A percentile compares a stretch with the other conserved stretches of the same genome.
Evolutionary conservation across 1,284 basidiomycete species (phyloP).

Genomic region (Ustilago hordei): DNA sequence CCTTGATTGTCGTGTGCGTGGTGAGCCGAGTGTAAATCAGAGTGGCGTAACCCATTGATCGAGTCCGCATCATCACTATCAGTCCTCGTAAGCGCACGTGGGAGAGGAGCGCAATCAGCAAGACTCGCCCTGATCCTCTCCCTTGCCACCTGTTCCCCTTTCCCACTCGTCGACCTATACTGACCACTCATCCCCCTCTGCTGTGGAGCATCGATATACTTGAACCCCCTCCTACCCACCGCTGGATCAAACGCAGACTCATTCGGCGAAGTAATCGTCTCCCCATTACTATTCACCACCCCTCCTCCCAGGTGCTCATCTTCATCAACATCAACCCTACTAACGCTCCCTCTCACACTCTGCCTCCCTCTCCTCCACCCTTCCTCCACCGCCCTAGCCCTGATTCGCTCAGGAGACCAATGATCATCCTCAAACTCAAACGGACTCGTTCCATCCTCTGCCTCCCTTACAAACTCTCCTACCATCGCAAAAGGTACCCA

Average conservation of each 20-base stretch:
- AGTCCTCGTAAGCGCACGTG: slow-evolving; percentile 3
- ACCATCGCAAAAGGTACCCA: slow-evolving; percentile 69
- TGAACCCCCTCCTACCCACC: slow-evolving; percentile 15
- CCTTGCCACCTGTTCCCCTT: slow-evolving; percentile 26
- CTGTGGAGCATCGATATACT: slow-evolving; percentile 25
- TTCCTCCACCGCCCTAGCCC: slow-evolving; percentile 14
- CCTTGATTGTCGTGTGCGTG: background rate
- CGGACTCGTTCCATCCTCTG: slow-evolving; percentile 49
- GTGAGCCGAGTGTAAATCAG: background rate
- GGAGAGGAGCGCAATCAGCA: slow-evolving; percentile 42
- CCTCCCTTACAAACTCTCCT: slow-evolving; percentile 64
- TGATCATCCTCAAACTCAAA: slow-evolving; percentile 56
- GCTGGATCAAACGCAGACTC: background rate
- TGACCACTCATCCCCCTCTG: background rate
- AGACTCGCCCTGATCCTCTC: slow-evolving; percentile 40
- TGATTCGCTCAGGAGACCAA: slow-evolving; percentile 31
- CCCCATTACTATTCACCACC: background rate
- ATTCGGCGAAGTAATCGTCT: slow-evolving; percentile 5
- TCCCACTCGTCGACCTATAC: background rate
- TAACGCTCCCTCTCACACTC: slow-evolving; percentile 3
- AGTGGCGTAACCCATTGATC: background rate
- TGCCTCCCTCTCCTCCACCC: slow-evolving; percentile 16
- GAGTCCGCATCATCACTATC: background rate
- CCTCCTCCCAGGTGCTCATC: background rate
- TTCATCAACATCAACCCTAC: background rate